These are phyloP conservation scores for Alternaria triticina DNA, from an alignment of 2,329 filamentous ascomycete genomes.

Conservation along the genomic window DNA sequence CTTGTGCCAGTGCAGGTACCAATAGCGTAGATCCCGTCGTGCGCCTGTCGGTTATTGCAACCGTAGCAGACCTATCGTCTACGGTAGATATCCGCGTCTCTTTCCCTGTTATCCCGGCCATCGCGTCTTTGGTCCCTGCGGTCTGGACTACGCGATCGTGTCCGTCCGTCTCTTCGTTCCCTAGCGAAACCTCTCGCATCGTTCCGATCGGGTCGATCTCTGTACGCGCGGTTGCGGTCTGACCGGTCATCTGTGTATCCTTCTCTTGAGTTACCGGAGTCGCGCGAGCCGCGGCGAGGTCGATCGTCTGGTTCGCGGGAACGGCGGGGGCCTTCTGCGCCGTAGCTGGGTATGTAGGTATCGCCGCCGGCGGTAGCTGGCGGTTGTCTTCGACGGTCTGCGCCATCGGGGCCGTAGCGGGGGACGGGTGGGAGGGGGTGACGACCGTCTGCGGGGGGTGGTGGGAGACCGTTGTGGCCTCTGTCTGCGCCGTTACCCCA, in stretches of 20 bases:
- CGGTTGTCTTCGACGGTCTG: constrained; percentile 31
- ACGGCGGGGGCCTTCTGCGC: constrained; percentile 33
- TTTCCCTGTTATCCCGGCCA: constrained; percentile 24
- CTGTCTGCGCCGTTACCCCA: constrained; percentile 39
- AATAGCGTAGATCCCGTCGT: background rate
- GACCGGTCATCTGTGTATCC: constrained; percentile 33
- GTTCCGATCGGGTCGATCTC: constrained; percentile 31
- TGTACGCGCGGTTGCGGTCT: constrained; percentile 36
- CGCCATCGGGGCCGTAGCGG: constrained; percentile 36
- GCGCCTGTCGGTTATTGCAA: background rate
- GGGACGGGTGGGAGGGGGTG: constrained; percentile 45
- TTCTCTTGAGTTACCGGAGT: constrained; percentile 46
- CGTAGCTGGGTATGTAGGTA: constrained; percentile 55
- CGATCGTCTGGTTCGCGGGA: constrained; percentile 46
- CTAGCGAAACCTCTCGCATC: constrained; percentile 34
- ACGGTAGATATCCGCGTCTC: constrained; percentile 40
- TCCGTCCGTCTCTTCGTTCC: constrained; percentile 40
- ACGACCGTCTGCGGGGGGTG: constrained; percentile 46
- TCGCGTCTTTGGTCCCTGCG: constrained; percentile 34
- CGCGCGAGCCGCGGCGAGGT: constrained; percentile 39
- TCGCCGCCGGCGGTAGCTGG: constrained; percentile 36
- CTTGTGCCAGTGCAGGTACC: background rate
- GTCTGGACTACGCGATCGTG: constrained; percentile 46
- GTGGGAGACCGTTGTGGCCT: constrained; percentile 36
- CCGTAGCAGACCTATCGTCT: constrained; percentile 19